Percentiles rank a stretch among this genome's conserved stretches.
These are phyloP conservation scores for Candida hungchunana DNA, from an alignment of 805 yeast genomes.

Conservation along the genomic window DNA sequence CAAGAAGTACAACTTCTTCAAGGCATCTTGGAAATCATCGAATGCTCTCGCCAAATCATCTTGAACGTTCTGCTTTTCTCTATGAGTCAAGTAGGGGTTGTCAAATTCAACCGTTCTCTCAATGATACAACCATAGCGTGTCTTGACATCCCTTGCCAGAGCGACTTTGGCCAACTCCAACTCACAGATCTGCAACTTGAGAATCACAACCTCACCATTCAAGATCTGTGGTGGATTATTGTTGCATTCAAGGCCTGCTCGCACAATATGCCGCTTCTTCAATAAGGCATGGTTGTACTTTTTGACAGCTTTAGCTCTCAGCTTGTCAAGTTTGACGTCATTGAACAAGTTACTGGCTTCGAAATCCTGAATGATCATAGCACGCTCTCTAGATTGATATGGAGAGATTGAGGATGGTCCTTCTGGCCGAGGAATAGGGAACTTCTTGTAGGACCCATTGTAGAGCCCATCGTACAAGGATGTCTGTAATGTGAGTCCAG, in stretches of 20 bases:
- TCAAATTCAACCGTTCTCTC: neutral
- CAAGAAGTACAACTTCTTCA: conserved; percentile 5
- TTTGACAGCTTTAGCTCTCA: conserved; percentile 7
- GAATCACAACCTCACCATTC: conserved; percentile 1
- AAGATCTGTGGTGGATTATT: neutral
- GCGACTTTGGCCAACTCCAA: conserved; percentile 10
- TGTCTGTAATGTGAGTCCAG: conserved; percentile 2
- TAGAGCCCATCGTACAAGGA: conserved; percentile 5
- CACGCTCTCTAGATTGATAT: too few relatives aligned
- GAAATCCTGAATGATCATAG: conserved; percentile 8
- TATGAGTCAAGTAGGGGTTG: conserved; percentile 5
- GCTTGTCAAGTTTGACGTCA: conserved; percentile 4
- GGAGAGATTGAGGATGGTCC: too few relatives aligned
- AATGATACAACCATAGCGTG: conserved; percentile 1
- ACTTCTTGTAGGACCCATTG: conserved; percentile 4
- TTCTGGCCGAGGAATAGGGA: neutral
- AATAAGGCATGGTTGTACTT: conserved; percentile 6
- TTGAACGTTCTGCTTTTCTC: conserved; percentile 3
- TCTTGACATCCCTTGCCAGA: conserved; percentile 4
- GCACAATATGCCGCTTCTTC: conserved; percentile 1
- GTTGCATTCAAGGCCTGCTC: neutral
- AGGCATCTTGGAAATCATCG: conserved; percentile 4
- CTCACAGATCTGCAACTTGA: conserved; percentile 8
- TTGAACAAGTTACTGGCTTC: conserved; percentile 1
- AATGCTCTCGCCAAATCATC: conserved; percentile 1